Evolutionary conservation across 139 green algal species (phyloP), one percentile per base, ranked within the genome.

Genomic region (Coelastrella sp.): DNA sequence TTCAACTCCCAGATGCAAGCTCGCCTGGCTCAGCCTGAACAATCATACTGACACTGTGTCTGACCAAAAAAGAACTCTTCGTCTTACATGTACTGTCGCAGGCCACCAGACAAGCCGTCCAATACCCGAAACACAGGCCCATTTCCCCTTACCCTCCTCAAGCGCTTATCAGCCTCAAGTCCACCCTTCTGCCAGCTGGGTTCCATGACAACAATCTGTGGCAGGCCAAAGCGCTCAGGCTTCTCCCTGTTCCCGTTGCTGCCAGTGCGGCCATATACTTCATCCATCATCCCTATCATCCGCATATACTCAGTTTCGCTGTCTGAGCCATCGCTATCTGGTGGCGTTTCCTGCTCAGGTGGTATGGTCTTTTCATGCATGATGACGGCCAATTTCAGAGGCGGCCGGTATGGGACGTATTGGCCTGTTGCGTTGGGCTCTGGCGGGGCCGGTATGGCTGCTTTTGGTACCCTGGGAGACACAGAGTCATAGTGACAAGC

Each of bases 131-230:
- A 47, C 32, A 47, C 32, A 47, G 32, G 32, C 32, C 32, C 32
- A 47, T 47, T 5, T 61, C 57, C 20, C 57, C 85, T 13, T 10
- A 90, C 86, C 86, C 85, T 81, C 6, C 58, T 14, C 4, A 86
- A 0, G 5, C 65, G 20, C 23, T 78, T 64, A 6, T 94, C 86
- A 5, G 92, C 92, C 17, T 76, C 73, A 17, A 8, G 23, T 7
- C 92, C 92, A 14, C 92, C 91, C 13, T 59, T 80, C 5, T 32
- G 71, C 47, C 87, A 82, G 11, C 59, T 32, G 54, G 61, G 56
- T 11, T 60, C 60, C 59, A 95, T 14, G 13, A 85, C 87, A 14
- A 95, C 60, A 64, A 95, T 64, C 61, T 91, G 78, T 20, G 92
- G 91, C 22, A 79, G 14, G 7, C 80, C 82, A 61, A 87, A 76